A percentile compares a stretch with the other conserved stretches of the same genome.
phyloP scores from a whole-genome alignment of 2,329 filamentous ascomycete species.

The Sclerotinia borealis region DNA sequence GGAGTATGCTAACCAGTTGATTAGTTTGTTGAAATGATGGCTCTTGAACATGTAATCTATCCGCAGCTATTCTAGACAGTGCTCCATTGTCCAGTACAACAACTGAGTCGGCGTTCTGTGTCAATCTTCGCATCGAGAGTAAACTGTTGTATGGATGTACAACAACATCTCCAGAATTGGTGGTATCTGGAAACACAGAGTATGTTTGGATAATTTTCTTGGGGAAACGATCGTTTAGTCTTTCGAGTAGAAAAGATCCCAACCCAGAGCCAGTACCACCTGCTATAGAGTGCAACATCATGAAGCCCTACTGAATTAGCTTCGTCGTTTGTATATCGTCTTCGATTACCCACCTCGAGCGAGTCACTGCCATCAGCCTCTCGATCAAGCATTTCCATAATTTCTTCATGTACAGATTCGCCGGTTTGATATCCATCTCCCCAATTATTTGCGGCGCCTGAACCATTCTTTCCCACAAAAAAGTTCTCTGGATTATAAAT shows the following conservation, averaged over 20 bases:
- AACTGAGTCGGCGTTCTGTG: constrained; percentile 95
- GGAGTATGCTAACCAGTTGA: constrained; percentile 59
- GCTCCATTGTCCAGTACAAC: constrained; percentile 96
- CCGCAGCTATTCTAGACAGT: constrained; percentile 85
- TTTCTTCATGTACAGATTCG: constrained; percentile 87
- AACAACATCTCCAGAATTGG: constrained; percentile 80
- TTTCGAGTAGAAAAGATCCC: constrained; percentile 88
- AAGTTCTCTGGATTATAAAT: constrained; percentile 99
- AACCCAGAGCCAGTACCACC: constrained; percentile 95
- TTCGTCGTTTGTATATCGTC: not conserved
- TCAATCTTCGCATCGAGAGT: constrained; percentile 81
- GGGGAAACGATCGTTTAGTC: constrained; percentile 93
- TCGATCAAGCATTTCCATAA: constrained; percentile 98
- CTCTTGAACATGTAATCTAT: constrained; percentile 89
- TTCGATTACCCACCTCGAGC: constrained; percentile 58
- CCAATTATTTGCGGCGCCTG: constrained; percentile 97
- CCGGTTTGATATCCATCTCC: constrained; percentile 92
- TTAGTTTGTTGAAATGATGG: constrained; percentile 97
- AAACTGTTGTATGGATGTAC: constrained; percentile 98
- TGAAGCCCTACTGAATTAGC: constrained; percentile 65
- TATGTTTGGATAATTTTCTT: constrained; percentile 99
- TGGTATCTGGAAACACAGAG: constrained; percentile 94
- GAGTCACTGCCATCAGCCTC: constrained; percentile 98
- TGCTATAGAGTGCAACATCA: constrained; percentile 97
- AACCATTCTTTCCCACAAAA: constrained; percentile 89